phyloP scores from a whole-genome alignment of 1,139 yeast genomes.

The Entelexis sorbosivorans region DNA sequence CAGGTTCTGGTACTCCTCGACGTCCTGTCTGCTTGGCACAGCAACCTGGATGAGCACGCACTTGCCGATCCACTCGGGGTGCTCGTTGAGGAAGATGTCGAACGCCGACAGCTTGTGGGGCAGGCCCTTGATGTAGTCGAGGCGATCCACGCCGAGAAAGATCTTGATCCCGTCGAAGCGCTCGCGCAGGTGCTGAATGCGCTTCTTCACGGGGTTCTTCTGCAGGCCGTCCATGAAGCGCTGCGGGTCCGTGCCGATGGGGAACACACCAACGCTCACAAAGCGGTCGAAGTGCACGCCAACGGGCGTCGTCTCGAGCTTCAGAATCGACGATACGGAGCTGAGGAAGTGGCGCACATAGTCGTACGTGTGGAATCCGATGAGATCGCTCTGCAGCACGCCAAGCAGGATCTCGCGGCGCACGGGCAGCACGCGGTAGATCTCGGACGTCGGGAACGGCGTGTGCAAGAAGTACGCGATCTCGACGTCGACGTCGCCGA shows the following conservation, averaged over 20 bases:
- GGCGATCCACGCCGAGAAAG: slow-evolving; percentile 89
- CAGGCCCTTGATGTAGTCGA: slow-evolving; percentile 94
- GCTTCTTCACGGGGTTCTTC: slow-evolving; percentile 47
- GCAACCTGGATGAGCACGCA: slow-evolving; percentile 94
- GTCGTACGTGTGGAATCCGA: slow-evolving; percentile 99
- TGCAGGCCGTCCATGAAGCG: slow-evolving; percentile 74
- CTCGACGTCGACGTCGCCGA: slow-evolving; percentile 44
- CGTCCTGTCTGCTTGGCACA: slow-evolving; percentile 96
- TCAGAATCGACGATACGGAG: slow-evolving; percentile 76
- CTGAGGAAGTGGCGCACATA: slow-evolving; percentile 96
- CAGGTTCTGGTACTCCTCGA: slow-evolving; percentile 90
- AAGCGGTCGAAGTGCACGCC: slow-evolving; percentile 75
- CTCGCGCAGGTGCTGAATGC: slow-evolving; percentile 52
- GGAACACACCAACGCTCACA: slow-evolving; percentile 90
- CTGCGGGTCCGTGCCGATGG: slow-evolving; percentile 94
- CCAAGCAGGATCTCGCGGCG: slow-evolving; percentile 86
- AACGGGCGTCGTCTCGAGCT: slow-evolving; percentile 78
- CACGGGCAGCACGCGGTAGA: slow-evolving; percentile 88
- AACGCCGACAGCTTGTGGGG: slow-evolving; percentile 95
- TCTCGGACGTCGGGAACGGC: slow-evolving; percentile 95
- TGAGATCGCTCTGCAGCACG: slow-evolving; percentile 82
- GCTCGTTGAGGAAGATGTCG: slow-evolving; percentile 80
- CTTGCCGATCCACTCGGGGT: slow-evolving; percentile 98
- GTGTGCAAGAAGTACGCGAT: slow-evolving; percentile 94
- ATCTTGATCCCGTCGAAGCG: slow-evolving; percentile 66